A percentile compares a stretch with the other conserved stretches of the same genome.
Evolutionary conservation across 2,329 filamentous ascomycete genomes (phyloP).

Genomic region (Plectosphaerella plurivora): DNA sequence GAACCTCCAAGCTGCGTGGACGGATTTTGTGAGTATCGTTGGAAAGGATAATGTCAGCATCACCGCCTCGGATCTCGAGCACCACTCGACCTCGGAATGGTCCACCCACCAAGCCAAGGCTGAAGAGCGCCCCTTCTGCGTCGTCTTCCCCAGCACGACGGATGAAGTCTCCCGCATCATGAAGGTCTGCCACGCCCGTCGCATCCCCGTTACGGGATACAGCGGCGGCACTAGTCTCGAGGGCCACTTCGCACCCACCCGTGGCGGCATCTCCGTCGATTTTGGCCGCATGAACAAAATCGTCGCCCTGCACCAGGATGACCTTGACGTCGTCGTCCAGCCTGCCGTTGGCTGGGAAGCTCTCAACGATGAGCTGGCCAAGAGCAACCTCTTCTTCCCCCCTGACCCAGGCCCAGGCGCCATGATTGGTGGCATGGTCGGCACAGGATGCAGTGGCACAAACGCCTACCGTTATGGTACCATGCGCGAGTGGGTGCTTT

Average conservation of each 20-base stretch:
- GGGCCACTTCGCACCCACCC: constrained; percentile 80
- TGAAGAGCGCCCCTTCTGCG: constrained; percentile 54
- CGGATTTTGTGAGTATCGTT: constrained; percentile 61
- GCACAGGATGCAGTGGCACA: constrained; percentile 70
- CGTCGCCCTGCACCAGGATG: constrained; percentile 69
- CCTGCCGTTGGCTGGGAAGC: constrained; percentile 83
- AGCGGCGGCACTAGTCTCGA: constrained; percentile 87
- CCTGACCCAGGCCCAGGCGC: constrained; percentile 88
- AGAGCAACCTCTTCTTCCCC: constrained; percentile 81
- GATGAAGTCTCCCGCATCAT: constrained; percentile 83
- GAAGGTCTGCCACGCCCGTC: constrained; percentile 77
- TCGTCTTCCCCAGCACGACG: constrained; percentile 73
- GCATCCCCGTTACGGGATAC: constrained; percentile 82
- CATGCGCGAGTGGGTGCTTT: constrained; percentile 91
- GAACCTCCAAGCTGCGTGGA: constrained; percentile 66
- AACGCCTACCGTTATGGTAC: constrained; percentile 92
- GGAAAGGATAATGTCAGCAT: constrained; percentile 64
- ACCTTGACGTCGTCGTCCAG: constrained; percentile 73
- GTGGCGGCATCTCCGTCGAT: constrained; percentile 80
- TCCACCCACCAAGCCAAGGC: constrained; percentile 50
- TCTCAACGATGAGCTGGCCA: constrained; percentile 71
- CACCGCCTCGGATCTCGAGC: constrained; percentile 45
- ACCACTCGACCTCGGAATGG: constrained; percentile 59
- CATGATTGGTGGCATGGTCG: constrained; percentile 87
- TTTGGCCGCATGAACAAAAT: constrained; percentile 84